Conservation (phyloP, 345 rosid species). For the Toxicodendron radicans region DNA sequence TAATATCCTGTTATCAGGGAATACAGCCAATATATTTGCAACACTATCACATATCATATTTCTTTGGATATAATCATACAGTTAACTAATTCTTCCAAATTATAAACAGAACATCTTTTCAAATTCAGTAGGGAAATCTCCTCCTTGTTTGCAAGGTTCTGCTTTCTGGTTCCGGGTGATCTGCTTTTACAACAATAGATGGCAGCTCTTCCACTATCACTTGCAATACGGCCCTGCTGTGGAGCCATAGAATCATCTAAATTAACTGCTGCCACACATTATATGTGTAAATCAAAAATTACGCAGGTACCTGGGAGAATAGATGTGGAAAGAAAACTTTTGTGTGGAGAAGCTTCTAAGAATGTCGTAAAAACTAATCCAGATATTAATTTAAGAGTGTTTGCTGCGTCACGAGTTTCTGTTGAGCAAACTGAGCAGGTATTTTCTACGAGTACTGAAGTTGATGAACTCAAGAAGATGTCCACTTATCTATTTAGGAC, state of each 20-base stretch:
- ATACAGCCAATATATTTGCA: no score
- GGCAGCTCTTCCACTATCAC: constrained; percentile 50
- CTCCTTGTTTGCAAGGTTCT: constrained; percentile 11
- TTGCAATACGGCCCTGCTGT: constrained; percentile 32
- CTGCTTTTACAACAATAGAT: constrained; percentile 29
- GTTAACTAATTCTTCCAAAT: constrained; percentile 9
- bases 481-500: constrained; percentile 67
- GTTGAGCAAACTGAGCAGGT: constrained; percentile 40
- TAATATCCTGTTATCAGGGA: no score
- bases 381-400: constrained; percentile 32
- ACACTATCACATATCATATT: no score
- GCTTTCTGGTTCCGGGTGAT: constrained; percentile 12
- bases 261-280: constrained; percentile 27
- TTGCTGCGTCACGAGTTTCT: constrained; percentile 53
- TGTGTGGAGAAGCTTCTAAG: constrained; percentile 25
- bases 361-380: constrained; percentile 11
- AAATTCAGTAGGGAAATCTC: constrained; percentile 18
- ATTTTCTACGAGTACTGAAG: constrained; percentile 33
- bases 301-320: constrained; percentile 25
- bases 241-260: constrained; percentile 39
- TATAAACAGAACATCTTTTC: constrained; percentile 19
- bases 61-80: not conserved
- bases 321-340: constrained; percentile 26
- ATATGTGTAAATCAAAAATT: constrained; percentile 24
- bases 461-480: constrained; percentile 39